Base-by-base conservation (phyloP, 352 stramenopile species). In the Aphanomyces invadans region DNA sequence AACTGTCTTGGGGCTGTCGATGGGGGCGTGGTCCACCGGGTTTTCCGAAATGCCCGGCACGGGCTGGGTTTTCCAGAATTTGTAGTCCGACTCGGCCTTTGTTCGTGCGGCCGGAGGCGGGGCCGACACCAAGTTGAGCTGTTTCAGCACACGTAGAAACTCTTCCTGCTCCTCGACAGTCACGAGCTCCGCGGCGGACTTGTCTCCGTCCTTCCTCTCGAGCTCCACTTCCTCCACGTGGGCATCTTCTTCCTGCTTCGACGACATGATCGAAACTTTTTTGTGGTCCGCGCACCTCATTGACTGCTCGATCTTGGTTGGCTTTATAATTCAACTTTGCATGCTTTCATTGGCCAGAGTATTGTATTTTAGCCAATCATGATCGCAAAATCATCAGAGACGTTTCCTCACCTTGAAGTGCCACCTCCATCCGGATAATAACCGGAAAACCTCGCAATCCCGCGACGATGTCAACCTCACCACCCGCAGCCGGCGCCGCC, bases 1-100 rank as follows among this genome's bases (percentile, higher is more conserved):
- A 0, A 86, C 69, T 31, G 83, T 93, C 77, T 98, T 98, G 48
- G 85, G 73, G 9, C 78, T 76, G 66, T 99, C 92, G 62, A 99
- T 98, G 4, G 96, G 84, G 10, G 89, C 92, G 68, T 97, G 80
- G 32, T 86, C 65, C n/a, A 73, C 74, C 29, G 80, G 78, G 52
- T 79, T 80, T 70, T 89, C 82, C 44, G 88, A 73, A 49, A 90
- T 74, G 55, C 73, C 74, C 3, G 78, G 87, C 57, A 97, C 88
- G 0, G 88, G 89, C 73, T 97, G 90, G 32, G 88, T 97, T 44
- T 79, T 83, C 90, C 90, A 97, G 72, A 97, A 97, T 60, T 90
- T 88, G 73, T 92, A 83, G 39, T 87, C 81, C 29, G 78, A 70
- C 70, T 82, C 60, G 32, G 44, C 25, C 32, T 48, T 61, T 33